Evolutionary conservation across 306 rosid genomes (phyloP).

Genomic region (Phaseolus lunatus): DNA sequence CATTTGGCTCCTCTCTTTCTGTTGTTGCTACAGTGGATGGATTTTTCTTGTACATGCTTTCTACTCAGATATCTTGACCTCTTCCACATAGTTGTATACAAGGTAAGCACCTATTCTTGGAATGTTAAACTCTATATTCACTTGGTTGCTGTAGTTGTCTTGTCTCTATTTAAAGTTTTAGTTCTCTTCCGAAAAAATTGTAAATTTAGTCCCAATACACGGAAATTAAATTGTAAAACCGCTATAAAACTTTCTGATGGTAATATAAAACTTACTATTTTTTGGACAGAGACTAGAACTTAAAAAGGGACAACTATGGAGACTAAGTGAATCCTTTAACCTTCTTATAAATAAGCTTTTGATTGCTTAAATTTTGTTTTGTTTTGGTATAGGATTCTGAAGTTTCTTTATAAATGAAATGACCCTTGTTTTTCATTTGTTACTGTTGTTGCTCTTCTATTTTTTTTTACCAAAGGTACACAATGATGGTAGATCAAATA

Average conservation of each 20-base stretch:
- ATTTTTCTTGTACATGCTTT: constrained; percentile 82
- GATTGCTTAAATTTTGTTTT: neutral
- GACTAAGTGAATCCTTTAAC: neutral
- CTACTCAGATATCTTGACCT: constrained; percentile 80
- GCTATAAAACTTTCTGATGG: neutral
- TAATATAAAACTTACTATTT: neutral
- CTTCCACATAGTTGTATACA: constrained; percentile 83
- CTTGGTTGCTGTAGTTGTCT: neutral
- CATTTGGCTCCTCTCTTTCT: constrained; percentile 81
- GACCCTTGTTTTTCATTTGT: constrained; percentile 19
- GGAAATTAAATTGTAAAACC: neutral
- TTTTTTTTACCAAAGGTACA: constrained; percentile 60
- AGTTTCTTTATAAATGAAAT: neutral
- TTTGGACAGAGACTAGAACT: no score
- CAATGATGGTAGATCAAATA: constrained; percentile 73
- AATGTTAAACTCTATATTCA: neutral
- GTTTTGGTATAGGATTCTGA: neutral
- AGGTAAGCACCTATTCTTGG: constrained; percentile 59
- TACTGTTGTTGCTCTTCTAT: constrained; percentile 12
- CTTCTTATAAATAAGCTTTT: neutral
- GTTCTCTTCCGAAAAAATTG: neutral
- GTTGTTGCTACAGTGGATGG: constrained; percentile 88
- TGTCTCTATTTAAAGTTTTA: neutral
- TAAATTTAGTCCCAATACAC: neutral
- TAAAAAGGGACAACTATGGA: neutral